Conservation (phyloP, 2,329 filamentous ascomycete genomes). For the Sporothrix brunneoviolacea region DNA sequence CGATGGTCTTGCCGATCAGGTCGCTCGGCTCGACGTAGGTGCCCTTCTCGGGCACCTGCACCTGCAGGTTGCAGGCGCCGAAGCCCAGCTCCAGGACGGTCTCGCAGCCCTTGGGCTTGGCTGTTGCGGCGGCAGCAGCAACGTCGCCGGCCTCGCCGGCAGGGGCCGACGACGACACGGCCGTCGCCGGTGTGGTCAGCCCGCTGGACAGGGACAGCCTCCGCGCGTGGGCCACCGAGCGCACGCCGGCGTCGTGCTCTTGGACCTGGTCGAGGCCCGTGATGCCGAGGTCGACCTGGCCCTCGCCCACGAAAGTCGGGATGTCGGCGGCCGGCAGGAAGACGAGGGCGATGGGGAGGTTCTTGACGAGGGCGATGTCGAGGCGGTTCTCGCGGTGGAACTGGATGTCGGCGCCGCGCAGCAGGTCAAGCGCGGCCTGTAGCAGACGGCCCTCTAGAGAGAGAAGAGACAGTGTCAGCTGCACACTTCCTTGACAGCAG, state of each 20-base stretch:
- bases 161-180: slow-evolving; percentile 21
- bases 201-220: no score
- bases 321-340: slow-evolving; percentile 97
- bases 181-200: no score
- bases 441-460: slow-evolving; percentile 81
- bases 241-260: slow-evolving; percentile 70
- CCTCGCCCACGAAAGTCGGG: slow-evolving; percentile 93
- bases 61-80: slow-evolving; percentile 84
- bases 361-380: slow-evolving; percentile 96
- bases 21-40: slow-evolving; percentile 61
- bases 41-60: slow-evolving; percentile 92
- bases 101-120: slow-evolving; percentile 57
- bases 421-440: slow-evolving; percentile 78
- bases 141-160: slow-evolving; percentile 24
- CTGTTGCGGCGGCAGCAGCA: slow-evolving; percentile 24
- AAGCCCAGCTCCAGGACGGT: slow-evolving; percentile 89
- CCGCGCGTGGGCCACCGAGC: slow-evolving; percentile 40
- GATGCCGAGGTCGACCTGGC: slow-evolving; percentile 83
- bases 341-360: slow-evolving; percentile 87
- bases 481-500: no score
- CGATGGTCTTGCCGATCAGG: slow-evolving; percentile 85
- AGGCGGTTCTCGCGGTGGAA: slow-evolving; percentile 92
- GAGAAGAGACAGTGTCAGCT: neutral
- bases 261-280: slow-evolving; percentile 89
- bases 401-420: slow-evolving; percentile 90